phyloP scores from a whole-genome alignment of 176 grass and related monocot species.

The Bonia amplexicaulis region DNA sequence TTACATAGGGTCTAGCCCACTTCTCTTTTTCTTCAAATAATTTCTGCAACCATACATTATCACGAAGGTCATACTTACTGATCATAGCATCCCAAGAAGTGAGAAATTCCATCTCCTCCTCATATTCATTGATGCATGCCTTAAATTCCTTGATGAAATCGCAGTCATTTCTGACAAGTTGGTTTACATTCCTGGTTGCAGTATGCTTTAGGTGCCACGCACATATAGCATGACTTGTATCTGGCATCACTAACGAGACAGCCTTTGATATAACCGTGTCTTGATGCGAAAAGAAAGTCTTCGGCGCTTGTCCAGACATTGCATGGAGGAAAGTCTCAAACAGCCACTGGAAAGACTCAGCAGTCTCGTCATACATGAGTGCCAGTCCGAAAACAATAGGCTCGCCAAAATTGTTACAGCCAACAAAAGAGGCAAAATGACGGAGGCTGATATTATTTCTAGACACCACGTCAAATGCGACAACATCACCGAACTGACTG shows the following conservation, averaged over 20 bases:
- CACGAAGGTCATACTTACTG: slow-evolving; percentile 44
- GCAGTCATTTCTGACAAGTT: slow-evolving; percentile 27
- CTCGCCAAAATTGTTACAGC: slow-evolving; percentile 54
- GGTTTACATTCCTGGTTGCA: slow-evolving; percentile 32
- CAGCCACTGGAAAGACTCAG: slow-evolving; percentile 58
- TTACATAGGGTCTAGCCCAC: slow-evolving; percentile 51
- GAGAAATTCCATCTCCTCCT: slow-evolving; percentile 51
- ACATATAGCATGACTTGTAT: slow-evolving; percentile 51
- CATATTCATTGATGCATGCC: slow-evolving; percentile 45
- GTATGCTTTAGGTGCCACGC: slow-evolving; percentile 48
- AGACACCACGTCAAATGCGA: slow-evolving; percentile 43
- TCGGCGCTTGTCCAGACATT: slow-evolving; percentile 46
- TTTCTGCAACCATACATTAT: slow-evolving; percentile 49
- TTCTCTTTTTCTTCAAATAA: slow-evolving; percentile 62
- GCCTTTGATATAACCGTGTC: slow-evolving; percentile 39
- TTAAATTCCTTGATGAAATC: slow-evolving; percentile 64
- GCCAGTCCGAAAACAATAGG: slow-evolving; percentile 44
- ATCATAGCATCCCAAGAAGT: slow-evolving; percentile 53
- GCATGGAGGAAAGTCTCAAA: slow-evolving; percentile 55
- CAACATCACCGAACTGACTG: slow-evolving; percentile 47
- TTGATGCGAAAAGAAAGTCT: slow-evolving; percentile 49
- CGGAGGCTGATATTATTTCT: slow-evolving; percentile 27
- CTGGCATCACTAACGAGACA: slow-evolving; percentile 36
- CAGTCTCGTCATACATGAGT: slow-evolving; percentile 45
- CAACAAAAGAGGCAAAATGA: slow-evolving; percentile 56